Percentiles rank a stretch among this genome's conserved stretches.
These are phyloP conservation scores for Pelargonium citronellum DNA, from an alignment of 441 rosid species.

Conservation along the genomic window DNA sequence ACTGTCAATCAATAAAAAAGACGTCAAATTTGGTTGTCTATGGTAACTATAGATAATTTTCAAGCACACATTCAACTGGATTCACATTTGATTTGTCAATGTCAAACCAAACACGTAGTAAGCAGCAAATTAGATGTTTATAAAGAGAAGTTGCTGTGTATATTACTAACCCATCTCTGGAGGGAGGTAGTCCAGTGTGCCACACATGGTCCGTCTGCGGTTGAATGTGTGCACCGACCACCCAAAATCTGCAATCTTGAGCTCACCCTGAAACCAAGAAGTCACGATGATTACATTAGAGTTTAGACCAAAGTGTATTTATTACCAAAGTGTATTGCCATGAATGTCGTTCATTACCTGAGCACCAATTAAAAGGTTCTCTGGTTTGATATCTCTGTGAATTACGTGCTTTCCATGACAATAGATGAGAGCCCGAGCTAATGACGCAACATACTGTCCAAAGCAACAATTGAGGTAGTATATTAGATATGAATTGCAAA, in stretches of 20 bases:
- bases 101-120: not conserved
- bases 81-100: not conserved
- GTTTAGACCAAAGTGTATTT: no score
- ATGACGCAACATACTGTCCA: slow-evolving; percentile 82
- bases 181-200: slow-evolving; percentile 92
- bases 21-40: no score
- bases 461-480: not conserved
- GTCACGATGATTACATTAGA: slow-evolving; percentile 12
- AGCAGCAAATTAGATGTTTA: not conserved
- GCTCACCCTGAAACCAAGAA: slow-evolving; percentile 63
- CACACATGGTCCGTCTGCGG: slow-evolving; percentile 91
- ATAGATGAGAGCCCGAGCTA: slow-evolving; percentile 92
- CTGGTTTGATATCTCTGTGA: slow-evolving; percentile 96
- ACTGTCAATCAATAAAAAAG: slow-evolving; percentile 38
- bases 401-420: slow-evolving; percentile 98
- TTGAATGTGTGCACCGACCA: slow-evolving; percentile 98
- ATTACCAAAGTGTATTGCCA: no score
- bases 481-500: not conserved
- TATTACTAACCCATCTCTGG: slow-evolving; percentile 85
- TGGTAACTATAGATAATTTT: no score
- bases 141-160: not conserved
- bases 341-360: slow-evolving; percentile 42
- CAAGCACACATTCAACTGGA: no score
- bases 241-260: slow-evolving; percentile 97
- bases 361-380: slow-evolving; percentile 74